Base-by-base conservation (phyloP, 2,329 filamentous ascomycete genomes). In the Monascus ruber region DNA sequence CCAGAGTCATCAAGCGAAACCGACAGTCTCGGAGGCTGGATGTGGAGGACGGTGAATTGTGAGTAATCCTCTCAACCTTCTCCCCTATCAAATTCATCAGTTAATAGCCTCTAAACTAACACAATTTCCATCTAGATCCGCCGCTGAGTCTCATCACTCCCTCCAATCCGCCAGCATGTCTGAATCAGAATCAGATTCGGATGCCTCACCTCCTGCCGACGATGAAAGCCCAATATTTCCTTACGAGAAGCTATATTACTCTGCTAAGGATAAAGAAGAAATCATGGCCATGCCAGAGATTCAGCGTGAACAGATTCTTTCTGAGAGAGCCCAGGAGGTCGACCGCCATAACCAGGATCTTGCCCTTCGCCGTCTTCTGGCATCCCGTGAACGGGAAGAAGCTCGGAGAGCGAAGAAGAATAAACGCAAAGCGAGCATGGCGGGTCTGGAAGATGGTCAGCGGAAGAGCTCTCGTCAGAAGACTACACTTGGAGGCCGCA, bases 241-340 rank as follows among this genome's bases (percentile, higher is more conserved):
- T 0, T 75, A 94, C 46, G 91, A 98, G 48, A 88, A 89, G 51
- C 80, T 91, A 54, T 91, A 85, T 60, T 74, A 77, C 51, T 83
- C 77, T 48, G 71, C 78, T 34, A 72, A 77, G 31, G 85, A 91
- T 56, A 88, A 85, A 61, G 73, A 73, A 5, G 72, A 83, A 37
- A 91, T 98, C 45, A 80, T 91, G 74, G 76, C 72, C 41, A 79
- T 95, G 74, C 81, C 87, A 26, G 88, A 96, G 66, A 81, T 96
- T 37, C 81, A 94, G 56, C 83, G 89, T 46, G 91, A 98, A 62
- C 79, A 86, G 57, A 81, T 94, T 34, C 75, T 98, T 5, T 89
- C 87, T 17, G 85, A 94, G 50, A 85, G 91, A 48, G 81, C 83
- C 29, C 79, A 85, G 51, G 80, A 91, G 59, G 81, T 88, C 42